Evolutionary conservation across 495 filamentous ascomycete species (phyloP).

Genomic region (Xylaria scruposa): DNA sequence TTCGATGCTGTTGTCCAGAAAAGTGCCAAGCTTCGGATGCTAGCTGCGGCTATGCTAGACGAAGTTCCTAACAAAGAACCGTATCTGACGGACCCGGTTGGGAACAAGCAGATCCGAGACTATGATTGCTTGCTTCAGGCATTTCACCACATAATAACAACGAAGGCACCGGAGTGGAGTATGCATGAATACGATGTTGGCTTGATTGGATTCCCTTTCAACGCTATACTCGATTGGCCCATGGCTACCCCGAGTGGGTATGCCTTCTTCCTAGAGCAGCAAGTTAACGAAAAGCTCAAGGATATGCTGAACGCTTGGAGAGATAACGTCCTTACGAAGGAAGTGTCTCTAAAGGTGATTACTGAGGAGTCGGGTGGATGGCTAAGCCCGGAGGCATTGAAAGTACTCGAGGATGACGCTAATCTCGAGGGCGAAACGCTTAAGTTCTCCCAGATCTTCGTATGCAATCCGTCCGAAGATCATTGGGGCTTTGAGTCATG

Average conservation of each 20-base stretch:
- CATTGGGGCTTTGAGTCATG: conserved; percentile 64
- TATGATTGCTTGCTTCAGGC: conserved; percentile 60
- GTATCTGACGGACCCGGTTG: conserved; percentile 59
- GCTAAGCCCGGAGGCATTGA: conserved; percentile 51
- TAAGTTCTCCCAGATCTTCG: conserved; percentile 48
- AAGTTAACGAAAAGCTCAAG: conserved; percentile 63
- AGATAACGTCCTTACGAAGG: conserved; percentile 51
- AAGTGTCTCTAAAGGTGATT: conserved; percentile 56
- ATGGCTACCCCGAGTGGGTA: conserved; percentile 65
- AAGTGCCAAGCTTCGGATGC: conserved; percentile 37
- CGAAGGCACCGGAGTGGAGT: conserved; percentile 59
- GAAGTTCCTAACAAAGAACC: conserved; percentile 58
- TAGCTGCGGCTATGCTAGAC: conserved; percentile 57
- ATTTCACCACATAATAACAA: conserved; percentile 58
- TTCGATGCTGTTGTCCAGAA: conserved; percentile 39
- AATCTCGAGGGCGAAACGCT: conserved; percentile 22
- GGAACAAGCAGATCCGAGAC: conserved; percentile 38
- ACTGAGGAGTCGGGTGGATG: conserved; percentile 51
- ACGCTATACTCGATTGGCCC: conserved; percentile 65
- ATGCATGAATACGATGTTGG: conserved; percentile 42
- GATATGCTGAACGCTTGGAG: conserved; percentile 66
- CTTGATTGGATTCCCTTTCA: conserved; percentile 38
- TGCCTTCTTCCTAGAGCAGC: conserved; percentile 59
- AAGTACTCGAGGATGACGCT: conserved; percentile 33
- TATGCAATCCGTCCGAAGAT: conserved; percentile 41